Evolutionary conservation across 371 early-diverging fungal genomes (phyloP).

Genomic region (Actinomortierella ambigua): DNA sequence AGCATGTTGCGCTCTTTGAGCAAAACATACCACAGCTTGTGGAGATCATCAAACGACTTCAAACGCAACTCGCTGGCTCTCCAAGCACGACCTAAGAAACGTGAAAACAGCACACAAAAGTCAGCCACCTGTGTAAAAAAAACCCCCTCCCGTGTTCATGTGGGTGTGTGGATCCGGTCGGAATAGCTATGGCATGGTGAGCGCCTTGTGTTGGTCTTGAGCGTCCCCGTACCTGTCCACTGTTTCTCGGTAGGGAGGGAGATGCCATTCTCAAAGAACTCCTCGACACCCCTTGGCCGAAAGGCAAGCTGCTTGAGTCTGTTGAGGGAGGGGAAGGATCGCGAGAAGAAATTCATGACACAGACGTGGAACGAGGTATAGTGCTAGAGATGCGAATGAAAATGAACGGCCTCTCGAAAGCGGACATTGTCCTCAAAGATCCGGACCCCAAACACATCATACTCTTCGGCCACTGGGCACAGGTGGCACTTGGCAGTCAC

Average conservation of each 20-base stretch:
- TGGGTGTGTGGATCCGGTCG: background rate
- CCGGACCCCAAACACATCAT: no score
- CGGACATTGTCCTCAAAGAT: no score
- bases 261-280: constrained; percentile 87
- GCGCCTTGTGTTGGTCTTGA: background rate
- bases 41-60: constrained; percentile 96
- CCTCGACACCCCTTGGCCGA: constrained; percentile 71
- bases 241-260: constrained; percentile 64
- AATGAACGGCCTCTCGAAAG: no score
- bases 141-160: background rate
- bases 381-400: no score
- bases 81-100: constrained; percentile 89
- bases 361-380: no score
- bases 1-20: constrained; percentile 94
- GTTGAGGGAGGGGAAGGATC: constrained; percentile 35
- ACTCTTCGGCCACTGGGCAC: no score
- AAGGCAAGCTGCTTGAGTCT: constrained; percentile 47
- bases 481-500: no score
- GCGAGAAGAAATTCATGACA: constrained; percentile 39
- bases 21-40: constrained; percentile 94
- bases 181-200: background rate
- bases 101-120: background rate
- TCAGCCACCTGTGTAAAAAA: no score
- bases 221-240: constrained; percentile 62
- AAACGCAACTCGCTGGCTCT: constrained; percentile 84